These are phyloP conservation scores for Zanthoxylum bungeanum DNA, from an alignment of 345 rosid species.

Conservation along the genomic window DNA sequence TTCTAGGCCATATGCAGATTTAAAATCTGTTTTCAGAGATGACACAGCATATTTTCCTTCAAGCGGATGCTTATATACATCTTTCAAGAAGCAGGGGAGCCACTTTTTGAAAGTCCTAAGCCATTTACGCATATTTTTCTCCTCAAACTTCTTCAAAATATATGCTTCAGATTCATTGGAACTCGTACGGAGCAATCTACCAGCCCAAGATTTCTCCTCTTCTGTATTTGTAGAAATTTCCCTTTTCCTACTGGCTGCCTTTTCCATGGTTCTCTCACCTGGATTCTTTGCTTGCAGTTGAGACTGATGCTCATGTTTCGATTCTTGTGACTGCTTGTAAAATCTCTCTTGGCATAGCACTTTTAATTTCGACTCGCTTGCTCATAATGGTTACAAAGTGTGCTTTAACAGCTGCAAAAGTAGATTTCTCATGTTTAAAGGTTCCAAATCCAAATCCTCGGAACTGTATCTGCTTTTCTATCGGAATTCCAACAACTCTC, in stretches of 20 bases:
- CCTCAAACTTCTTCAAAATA: background rate
- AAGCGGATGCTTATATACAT: conserved; percentile 24
- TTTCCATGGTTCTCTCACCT: conserved; percentile 5
- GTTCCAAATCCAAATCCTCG: conserved; percentile 62
- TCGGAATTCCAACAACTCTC: conserved; percentile 23
- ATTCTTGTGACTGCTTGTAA: conserved; percentile 19
- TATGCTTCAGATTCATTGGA: conserved; percentile 17
- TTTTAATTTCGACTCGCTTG: conserved; percentile 57
- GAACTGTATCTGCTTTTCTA: conserved; percentile 29
- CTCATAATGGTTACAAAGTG: conserved; percentile 41
- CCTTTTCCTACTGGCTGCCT: conserved; percentile 2
- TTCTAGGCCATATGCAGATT: conserved; percentile 51
- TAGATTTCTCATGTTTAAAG: conserved; percentile 48
- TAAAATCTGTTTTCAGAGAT: conserved; percentile 79
- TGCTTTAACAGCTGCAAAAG: conserved; percentile 44
- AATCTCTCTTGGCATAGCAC: conserved; percentile 30
- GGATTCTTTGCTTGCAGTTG: conserved; percentile 11
- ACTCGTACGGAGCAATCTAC: conserved; percentile 27
- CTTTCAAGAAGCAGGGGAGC: conserved; percentile 55
- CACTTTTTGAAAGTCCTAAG: conserved; percentile 57
- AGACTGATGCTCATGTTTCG: conserved; percentile 16
- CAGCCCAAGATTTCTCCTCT: conserved; percentile 46
- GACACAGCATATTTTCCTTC: conserved; percentile 66
- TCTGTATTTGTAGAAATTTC: conserved; percentile 14
- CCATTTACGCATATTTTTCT: conserved; percentile 45